Percentiles rank a stretch among this genome's conserved stretches.
Evolutionary conservation across 164 flowering plant genomes (phyloP).

Genomic region (Tinospora cordifolia): DNA sequence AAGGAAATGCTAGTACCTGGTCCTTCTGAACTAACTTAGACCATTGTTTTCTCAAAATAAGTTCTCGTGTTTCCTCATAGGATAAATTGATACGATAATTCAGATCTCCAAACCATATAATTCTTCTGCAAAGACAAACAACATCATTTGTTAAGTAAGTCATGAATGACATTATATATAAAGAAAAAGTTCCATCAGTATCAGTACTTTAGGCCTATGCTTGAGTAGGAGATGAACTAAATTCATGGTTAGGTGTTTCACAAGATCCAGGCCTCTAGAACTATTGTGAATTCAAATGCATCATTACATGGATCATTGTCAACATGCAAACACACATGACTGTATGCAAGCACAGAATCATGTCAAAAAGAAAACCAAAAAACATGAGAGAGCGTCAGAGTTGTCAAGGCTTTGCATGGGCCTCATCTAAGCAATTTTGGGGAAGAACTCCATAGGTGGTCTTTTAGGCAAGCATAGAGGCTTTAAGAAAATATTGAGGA

Average conservation of each 20-base stretch:
- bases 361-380: neutral
- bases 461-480: no score
- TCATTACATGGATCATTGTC: neutral
- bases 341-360: no score
- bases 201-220: no score
- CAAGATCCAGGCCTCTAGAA: no score
- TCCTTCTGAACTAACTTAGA: constrained; percentile 59
- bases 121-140: constrained; percentile 49
- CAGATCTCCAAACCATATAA: constrained; percentile 92
- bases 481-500: no score
- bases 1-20: constrained; percentile 44
- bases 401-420: no score
- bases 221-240: no score
- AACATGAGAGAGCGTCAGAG: neutral
- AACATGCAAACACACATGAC: neutral
- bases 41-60: constrained; percentile 71
- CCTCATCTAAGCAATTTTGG: no score
- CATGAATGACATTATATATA: neutral
- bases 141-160: neutral
- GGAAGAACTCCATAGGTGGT: no score
- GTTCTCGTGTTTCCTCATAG: constrained; percentile 60
- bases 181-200: no score
- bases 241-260: no score
- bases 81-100: constrained; percentile 79
- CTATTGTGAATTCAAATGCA: neutral